Base-by-base conservation (phyloP, 148 eudicot species). In the Rhododendron simsii region DNA sequence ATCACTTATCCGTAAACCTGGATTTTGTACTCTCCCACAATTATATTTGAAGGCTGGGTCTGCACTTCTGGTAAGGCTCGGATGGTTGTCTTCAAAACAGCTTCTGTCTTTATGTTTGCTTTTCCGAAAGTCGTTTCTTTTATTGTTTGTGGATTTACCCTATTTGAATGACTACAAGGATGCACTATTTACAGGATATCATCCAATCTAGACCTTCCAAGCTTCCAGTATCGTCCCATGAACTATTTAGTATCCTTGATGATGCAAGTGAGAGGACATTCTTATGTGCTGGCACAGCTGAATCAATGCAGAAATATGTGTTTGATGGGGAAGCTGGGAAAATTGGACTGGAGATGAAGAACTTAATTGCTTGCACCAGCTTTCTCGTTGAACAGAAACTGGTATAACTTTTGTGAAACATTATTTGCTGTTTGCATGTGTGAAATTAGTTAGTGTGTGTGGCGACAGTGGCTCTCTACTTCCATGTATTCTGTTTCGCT, bases 261-360 rank as follows among this genome's bases (percentile, higher is more conserved):
- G 96, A 91, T 89, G 96, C 99, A 67, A 95, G 98, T 87, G 99
- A 98, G 92, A 90, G 90, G 67, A 98, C 99, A n/a, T 98, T 98
- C 87, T 88, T 98, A 86, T 92, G 94, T 89, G 98, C 96, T 87
- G 98, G 99, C 55, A 87, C 94, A 78, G 97, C 97, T 82, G 96
- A 93, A 83, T 91, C 96, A 75, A 77, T 98, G 90, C 93, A 92
- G 80, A 98, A 91, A 89, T 95, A 86, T 89, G 93, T 98, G 48
- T 93, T 98, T 87, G 95, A 93, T 77, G 98, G 98, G 78, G 98
- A 93, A 84, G 93, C 96, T 84, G 95, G 89, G 59, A 94, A 94
- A 89, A 88, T 92, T 90, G 94, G 95, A 76, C 94, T 91, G 81
- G 98, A 98, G 92, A 88, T 90, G 91, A 95, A 91, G 89, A 98